Evolutionary conservation across 768 basidiomycete species (phyloP).

Genomic region (Trametes punicea): DNA sequence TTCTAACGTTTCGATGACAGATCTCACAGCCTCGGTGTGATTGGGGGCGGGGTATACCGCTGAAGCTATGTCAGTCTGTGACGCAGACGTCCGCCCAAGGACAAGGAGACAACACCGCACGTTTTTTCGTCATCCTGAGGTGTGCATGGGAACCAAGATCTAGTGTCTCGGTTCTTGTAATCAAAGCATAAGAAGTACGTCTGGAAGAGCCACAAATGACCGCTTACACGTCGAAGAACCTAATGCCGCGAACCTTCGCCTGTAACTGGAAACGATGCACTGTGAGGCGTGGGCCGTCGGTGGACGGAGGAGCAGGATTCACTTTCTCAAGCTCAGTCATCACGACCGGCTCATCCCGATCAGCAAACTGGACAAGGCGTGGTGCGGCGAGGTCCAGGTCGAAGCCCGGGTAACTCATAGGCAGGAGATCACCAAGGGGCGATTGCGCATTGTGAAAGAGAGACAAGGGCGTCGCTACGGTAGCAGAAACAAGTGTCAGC

Average conservation of each 20-base stretch:
- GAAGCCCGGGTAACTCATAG: constrained; percentile 51
- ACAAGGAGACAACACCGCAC: constrained; percentile 33
- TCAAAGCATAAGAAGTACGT: constrained; percentile 1
- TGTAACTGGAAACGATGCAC: constrained; percentile 50
- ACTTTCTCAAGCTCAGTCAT: constrained; percentile 93
- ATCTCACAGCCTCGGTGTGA: constrained; percentile 53
- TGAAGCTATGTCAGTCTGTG: constrained; percentile 28
- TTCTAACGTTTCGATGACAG: constrained; percentile 65
- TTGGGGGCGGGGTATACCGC: constrained; percentile 57
- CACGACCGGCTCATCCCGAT: constrained; percentile 59
- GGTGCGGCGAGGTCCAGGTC: constrained; percentile 67
- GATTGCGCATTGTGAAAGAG: constrained; percentile 34
- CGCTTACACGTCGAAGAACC: constrained; percentile 81
- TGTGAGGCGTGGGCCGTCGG: constrained; percentile 8
- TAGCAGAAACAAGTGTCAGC: constrained; percentile 43
- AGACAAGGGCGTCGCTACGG: constrained; percentile 39
- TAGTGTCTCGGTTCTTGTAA: constrained; percentile 69
- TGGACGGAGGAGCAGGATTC: constrained; percentile 5
- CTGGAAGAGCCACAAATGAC: constrained; percentile 3
- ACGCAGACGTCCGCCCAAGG: constrained; percentile 10
- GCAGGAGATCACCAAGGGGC: constrained; percentile 33
- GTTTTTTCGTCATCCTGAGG: constrained; percentile 34
- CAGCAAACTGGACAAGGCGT: constrained; percentile 75
- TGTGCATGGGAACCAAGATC: constrained; percentile 46
- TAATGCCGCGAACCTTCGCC: constrained; percentile 71